Base-by-base conservation (phyloP, 164 flowering plant species). In the Sedum album region DNA sequence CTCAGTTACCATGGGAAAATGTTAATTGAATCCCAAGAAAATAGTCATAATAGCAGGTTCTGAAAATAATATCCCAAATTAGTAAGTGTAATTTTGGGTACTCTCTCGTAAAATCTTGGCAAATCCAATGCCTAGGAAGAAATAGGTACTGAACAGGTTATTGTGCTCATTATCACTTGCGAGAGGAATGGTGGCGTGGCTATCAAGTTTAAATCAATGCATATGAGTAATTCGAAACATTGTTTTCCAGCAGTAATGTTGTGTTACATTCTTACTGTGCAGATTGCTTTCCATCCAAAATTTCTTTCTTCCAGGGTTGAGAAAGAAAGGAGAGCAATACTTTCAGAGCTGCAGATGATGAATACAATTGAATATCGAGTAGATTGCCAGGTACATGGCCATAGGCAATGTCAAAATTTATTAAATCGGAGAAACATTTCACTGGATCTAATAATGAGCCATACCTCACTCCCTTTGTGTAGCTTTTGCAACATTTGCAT, bases 321-420 rank as follows among this genome's bases (percentile, higher is more conserved):
- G 74, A 95, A 95, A 78, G 99, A 95, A 81, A 80, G 99, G 70
- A 79, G 95, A 21, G 99, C 99, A 33, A 95, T 95, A 69, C 87
- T 95, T n/a, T 95, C 99, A 70, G 99, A 95, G 72, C 74, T 95
- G 53, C 99, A 95, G 77, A 95, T 95, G 99, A 95, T 95, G 99
- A 95, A 95, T 70, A 92, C 99, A 30, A 95, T 95, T 65, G 99
- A 95, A 69, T 95, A 95, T 69, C 97, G 99, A 70, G 97, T 95
- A 67, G 99, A 95, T 74, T 95, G 99, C 78, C 97, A 95, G 91
- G 93, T 87, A 60, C 15, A n/a, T 42, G 41, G 6, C 41, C 41
- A 38, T n/a, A 67, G 38, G 2, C n/a, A 62, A 14, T 17, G n/a
- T 2, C n/a, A 18, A 3, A 30, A 2, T n/a, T 31, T 6, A 17